These are phyloP conservation scores for Aspergillus kassunensis DNA, from an alignment of 495 filamentous ascomycete species.

Conservation along the genomic window DNA sequence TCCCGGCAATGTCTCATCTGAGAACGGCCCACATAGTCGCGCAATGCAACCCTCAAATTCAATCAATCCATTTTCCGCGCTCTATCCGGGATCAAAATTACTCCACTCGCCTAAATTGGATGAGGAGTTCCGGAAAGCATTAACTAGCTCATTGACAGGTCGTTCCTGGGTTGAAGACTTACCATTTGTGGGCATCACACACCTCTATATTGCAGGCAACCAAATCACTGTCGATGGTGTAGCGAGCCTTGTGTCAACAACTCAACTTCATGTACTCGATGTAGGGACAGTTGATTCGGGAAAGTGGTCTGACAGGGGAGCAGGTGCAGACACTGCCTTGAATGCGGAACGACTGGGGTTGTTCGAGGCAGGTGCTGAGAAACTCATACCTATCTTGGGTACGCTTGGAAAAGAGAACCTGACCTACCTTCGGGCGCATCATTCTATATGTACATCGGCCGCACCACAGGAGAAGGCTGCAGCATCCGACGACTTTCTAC, in stretches of 20 bases:
- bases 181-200: conserved; percentile 51
- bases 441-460: conserved; percentile 51
- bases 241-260: conserved; percentile 49
- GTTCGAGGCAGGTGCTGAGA: conserved; percentile 52
- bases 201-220: conserved; percentile 58
- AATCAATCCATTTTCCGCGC: conserved; percentile 9
- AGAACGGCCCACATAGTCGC: not conserved
- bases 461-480: conserved; percentile 31
- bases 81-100: conserved; percentile 16
- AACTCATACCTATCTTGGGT: conserved; percentile 49
- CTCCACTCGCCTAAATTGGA: conserved; percentile 42
- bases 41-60: not conserved
- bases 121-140: conserved; percentile 41
- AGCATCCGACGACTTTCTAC: conserved; percentile 23
- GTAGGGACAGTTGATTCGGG: conserved; percentile 42
- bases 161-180: conserved; percentile 52
- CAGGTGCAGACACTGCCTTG: conserved; percentile 14
- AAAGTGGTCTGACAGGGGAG: conserved; percentile 22
- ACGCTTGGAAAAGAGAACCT: conserved; percentile 44
- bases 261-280: conserved; percentile 51
- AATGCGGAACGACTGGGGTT: conserved; percentile 21
- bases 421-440: conserved; percentile 54
- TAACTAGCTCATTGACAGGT: conserved; percentile 47
- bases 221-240: conserved; percentile 54
- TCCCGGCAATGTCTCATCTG: conserved; percentile 3